Evolutionary conservation across 108 stramenopile genomes (phyloP), one percentile per base, ranked within the genome.

Genomic region (Schizochytrium sp.): DNA sequence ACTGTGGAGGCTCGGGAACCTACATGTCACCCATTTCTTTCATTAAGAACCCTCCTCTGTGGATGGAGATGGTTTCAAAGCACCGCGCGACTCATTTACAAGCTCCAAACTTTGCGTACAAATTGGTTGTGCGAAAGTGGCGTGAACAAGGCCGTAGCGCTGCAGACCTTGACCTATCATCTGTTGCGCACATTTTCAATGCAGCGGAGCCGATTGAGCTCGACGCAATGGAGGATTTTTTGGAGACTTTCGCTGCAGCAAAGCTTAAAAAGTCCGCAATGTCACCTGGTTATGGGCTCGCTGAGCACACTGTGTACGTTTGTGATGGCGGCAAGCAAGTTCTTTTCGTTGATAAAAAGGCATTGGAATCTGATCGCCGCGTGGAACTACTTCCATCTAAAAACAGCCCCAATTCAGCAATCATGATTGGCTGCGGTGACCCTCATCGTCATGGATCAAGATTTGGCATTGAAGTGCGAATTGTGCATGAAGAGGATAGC

Each of bases 271-370:
- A 88, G 15, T 88, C 60, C 38, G 96, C 95, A 45, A 97, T 98
- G 57, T 95, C 89, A 87, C 97, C 97, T 13, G 97, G 97, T 38
- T 99, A 99, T 91, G 99, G 99, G 2, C 90, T 99, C 49, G 99
- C 99, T 4, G 99, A 99, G 92, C 96, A 97, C 88, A 99, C 98
- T 38, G 99, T 99, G 10, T 98, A 97, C 91, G 98, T 98, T 45
- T 95, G 96, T 61, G 95, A 95, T 8, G 95, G 96, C 57, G 98
- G 97, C 28, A 91, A 90, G 47, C 95, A 96, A 61, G 92, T 89
- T 46, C 87, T 97, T 19, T 90, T 89, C 7, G 96, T 97, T 2
- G 83, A 90, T 45, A 95, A 97, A 69, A 90, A 90, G 42, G 92
- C 72, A 28, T 89, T 95, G 38, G 93, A 95, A 45, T 94, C 94